Base-by-base conservation (phyloP, 2,329 filamentous ascomycete genomes). In the Penicillium sp. region DNA sequence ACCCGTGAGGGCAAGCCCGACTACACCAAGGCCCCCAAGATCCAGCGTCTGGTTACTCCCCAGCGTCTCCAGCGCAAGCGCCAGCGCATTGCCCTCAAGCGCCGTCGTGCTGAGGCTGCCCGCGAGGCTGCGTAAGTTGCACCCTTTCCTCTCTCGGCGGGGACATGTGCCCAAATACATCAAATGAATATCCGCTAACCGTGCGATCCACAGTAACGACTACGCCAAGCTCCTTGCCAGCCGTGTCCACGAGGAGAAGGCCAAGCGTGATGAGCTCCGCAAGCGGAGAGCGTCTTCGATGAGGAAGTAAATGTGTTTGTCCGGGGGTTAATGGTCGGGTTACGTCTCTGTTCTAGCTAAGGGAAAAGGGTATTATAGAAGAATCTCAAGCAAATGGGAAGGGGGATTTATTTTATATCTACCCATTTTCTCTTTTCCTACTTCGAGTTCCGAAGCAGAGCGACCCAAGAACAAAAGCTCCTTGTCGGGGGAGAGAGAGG, bases 31-130 rank as follows among this genome's bases (percentile, higher is more conserved):
- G 93, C 93, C 69, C 93, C 93, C 76, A 94, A 91, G 83, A 98
- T 98, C 79, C 93, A 98, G 85, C 88, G 93, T 75, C 88, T 98
- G 69, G 89, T 98, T 69, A 98, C 93, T 71, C 93, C 93, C 75
- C 93, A 97, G 81, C 93, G 93, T 76, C 89, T 98, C 72, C 93
- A 98, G 84, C 93, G 95, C 87, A 98, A 97, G 88, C 89, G 93
- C 71, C 93, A 97, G 82, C 83, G 90, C 68, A 80, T 94, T 70
- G 91, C 93, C 70, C 86, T 98, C 79, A 98, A 98, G 89, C 88
- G 91, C 76, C 91, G 93, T 77, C 88, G 89, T 73, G 79, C 90
- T 70, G 93, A 98, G 82, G 87, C 90, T 77, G 83, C 88, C 79
- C 96, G 96, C 84, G 93, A 98, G 74, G 91, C 95, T 81, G 93